phyloP scores from a whole-genome alignment of 176 grass and related monocot genomes.

The Poa annua region DNA sequence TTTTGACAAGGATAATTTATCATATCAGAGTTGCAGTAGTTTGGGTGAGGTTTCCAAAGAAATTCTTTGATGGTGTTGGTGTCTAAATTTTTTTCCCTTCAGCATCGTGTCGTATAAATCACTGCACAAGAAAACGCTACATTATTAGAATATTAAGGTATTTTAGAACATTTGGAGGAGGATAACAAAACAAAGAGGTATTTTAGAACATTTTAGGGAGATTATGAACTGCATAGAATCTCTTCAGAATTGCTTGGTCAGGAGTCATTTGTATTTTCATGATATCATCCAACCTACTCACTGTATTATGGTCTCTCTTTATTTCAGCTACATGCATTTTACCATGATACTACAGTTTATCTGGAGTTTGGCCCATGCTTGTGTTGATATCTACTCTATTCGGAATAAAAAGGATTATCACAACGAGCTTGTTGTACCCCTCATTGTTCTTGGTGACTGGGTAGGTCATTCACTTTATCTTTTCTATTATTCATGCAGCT shows the following conservation, averaged over 20 bases:
- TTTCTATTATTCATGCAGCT: background rate
- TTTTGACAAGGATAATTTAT: background rate
- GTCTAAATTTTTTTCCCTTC: background rate
- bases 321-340: background rate
- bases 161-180: too few species aligned
- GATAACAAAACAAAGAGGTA: too few species aligned
- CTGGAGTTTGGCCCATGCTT: background rate
- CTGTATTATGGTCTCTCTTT: background rate
- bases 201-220: background rate
- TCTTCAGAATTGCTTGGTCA: background rate
- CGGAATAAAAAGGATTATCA: slow-evolving; percentile 5
- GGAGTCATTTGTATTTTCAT: background rate
- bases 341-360: background rate
- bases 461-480: background rate
- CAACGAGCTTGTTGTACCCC: background rate
- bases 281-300: background rate
- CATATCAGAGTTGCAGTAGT: background rate
- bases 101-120: background rate
- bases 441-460: background rate
- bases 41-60: background rate
- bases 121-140: too few species aligned
- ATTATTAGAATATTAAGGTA: too few species aligned
- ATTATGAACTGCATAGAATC: background rate
- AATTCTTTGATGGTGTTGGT: background rate
- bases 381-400: background rate